Evolutionary conservation across 2,329 filamentous ascomycete genomes (phyloP), one percentile per base, ranked within the genome.

Genomic region (Pleurostoma richardsiae): DNA sequence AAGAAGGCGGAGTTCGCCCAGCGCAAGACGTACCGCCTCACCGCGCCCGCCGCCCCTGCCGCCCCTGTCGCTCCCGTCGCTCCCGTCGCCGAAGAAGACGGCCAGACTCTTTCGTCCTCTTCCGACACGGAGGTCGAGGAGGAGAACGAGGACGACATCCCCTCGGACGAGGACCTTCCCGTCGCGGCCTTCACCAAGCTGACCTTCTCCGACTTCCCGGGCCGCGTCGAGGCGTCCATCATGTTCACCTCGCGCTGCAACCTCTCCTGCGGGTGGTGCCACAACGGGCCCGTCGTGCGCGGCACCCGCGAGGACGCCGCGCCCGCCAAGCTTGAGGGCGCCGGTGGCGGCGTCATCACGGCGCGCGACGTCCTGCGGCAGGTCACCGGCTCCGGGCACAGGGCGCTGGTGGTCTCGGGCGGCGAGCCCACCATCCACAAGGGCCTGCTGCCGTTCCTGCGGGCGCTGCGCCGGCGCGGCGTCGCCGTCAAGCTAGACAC

Each of bases 21-120:
- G 40, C n/a, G 40, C n/a, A 41, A 41, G 26, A 8, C 7, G 7
- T 41, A 41, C 26, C n/a, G 28, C 8, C 26, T 10, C n/a, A 29
- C 38, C 41, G 19, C 47, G 44, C 8, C 44, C 42, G 44, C 50
- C 50, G 6, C 47, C 48, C 6, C 5, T 45, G 42, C 43, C 47
- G 10, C 47, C 49, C 19, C 10, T 45, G 26, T 45, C 42, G 4
- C 42, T 47, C 29, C 29, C 10, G 7, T 45, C 43, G 29, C 45
- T 41, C 19, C 10, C 43, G 29, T 43, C 45, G 19, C 19, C 19
- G 19, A 19, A 19, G 19, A 19, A 19, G 19, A 19, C 19, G 19
- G 19, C 19, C 19, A 19, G 19, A 19, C 19, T 19, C 19, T 19
- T 19, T 8, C 33, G n/a, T 36, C 33, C 33, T 36, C 33, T 36